A percentile compares a stretch with the other conserved stretches of the same genome.
Evolutionary conservation across 2,329 filamentous ascomycete genomes (phyloP).

Genomic region (Fusarium sambucinum): DNA sequence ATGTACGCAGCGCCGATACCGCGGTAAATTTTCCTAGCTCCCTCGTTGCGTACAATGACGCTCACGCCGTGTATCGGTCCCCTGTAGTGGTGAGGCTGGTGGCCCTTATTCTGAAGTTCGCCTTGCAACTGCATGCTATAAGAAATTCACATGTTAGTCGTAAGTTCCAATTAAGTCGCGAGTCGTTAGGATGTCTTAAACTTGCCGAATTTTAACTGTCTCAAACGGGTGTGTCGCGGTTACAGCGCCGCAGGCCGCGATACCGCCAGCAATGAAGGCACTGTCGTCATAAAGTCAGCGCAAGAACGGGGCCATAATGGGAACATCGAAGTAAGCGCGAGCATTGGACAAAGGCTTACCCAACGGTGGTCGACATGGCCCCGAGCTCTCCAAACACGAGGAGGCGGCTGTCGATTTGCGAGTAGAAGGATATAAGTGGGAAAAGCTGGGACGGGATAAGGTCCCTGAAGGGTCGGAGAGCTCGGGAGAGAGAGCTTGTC

Average conservation of each 20-base stretch:
- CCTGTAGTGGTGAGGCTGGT: slow-evolving; percentile 88
- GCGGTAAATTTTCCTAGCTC: slow-evolving; percentile 84
- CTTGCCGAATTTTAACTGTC: slow-evolving; percentile 96
- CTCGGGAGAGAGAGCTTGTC: slow-evolving; percentile 37
- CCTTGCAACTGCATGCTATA: slow-evolving; percentile 91
- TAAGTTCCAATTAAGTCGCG: not conserved
- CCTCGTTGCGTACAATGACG: slow-evolving; percentile 92
- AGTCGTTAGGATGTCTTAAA: slow-evolving; percentile 21
- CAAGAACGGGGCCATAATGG: not conserved
- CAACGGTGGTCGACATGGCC: slow-evolving; percentile 49
- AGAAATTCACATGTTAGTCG: slow-evolving; percentile 13
- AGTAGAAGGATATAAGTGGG: slow-evolving; percentile 7
- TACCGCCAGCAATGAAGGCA: slow-evolving; percentile 94
- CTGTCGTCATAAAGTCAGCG: slow-evolving; percentile 55
- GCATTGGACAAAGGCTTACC: slow-evolving; percentile 49
- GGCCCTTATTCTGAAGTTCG: slow-evolving; percentile 87
- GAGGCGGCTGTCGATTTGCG: slow-evolving; percentile 17
- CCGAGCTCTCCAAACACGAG: slow-evolving; percentile 44
- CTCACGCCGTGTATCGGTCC: slow-evolving; percentile 92
- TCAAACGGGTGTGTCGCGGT: slow-evolving; percentile 98
- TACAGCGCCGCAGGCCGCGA: slow-evolving; percentile 96
- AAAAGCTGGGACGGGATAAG: slow-evolving; percentile 5
- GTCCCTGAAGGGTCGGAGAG: slow-evolving; percentile 36
- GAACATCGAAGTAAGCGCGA: not conserved
- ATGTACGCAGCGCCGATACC: slow-evolving; percentile 93